Conservation (phyloP, 768 basidiomycete species). For the Tulasnella sp. region DNA sequence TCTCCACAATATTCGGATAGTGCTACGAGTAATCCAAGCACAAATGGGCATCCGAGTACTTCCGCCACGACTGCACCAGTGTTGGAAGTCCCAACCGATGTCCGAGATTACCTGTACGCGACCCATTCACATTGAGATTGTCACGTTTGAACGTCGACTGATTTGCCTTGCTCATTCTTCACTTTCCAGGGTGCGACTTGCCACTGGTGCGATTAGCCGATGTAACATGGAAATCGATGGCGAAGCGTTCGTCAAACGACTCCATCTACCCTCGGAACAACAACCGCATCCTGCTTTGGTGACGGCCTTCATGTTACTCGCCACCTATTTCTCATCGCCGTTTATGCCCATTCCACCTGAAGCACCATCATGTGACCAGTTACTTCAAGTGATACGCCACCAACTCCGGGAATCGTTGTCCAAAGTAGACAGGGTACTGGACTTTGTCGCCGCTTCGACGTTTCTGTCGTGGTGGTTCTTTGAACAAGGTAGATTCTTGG, state of each 20-base stretch:
- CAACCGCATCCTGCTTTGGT: background rate
- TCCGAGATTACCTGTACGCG: conserved; percentile 5
- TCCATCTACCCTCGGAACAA: background rate
- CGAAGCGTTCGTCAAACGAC: background rate
- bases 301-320: conserved; percentile 11
- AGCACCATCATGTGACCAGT: conserved; percentile 5
- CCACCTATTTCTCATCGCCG: background rate
- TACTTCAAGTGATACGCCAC: conserved; percentile 2
- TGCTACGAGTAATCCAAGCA: background rate
- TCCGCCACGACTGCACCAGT: background rate
- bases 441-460: conserved; percentile 1
- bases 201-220: no score
- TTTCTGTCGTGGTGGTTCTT: conserved; percentile 12
- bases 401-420: background rate
- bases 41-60: background rate
- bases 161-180: background rate
- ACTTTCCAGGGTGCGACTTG: background rate
- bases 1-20: background rate
- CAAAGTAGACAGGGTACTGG: conserved; percentile 3
- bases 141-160: background rate
- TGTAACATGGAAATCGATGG: conserved; percentile 6
- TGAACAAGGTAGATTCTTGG: conserved; percentile 9
- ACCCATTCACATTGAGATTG: background rate
- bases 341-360: conserved; percentile 6
- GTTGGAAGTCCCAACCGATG: background rate